Evolutionary conservation across 202 grass and related monocot species (phyloP), one percentile per base, ranked within the genome.

Genomic region (Cymbopogon flexuosus): DNA sequence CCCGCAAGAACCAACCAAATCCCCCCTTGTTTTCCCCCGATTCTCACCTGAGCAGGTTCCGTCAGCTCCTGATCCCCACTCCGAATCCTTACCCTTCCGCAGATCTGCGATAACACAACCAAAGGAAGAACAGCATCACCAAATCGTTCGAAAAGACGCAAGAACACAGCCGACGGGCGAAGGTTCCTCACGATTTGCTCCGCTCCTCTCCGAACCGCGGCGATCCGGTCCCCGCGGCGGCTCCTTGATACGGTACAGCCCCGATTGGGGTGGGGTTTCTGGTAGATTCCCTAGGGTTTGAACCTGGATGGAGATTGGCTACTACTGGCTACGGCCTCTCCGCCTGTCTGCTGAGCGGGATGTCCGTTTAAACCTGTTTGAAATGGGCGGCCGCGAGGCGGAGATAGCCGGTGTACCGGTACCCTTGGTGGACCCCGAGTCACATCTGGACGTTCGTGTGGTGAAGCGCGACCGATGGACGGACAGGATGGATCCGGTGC

Each of bases 21-120:
- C 15, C 6, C 11, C 6, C 4, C 8, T 2, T 29, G 43, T 5
- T 1, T 8, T 70, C 70, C 27, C 57, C 7, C 34, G 29, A 47
- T 33, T 8, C 69, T 69, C 64, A 84, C 81, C 86, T 56, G 33
- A 77, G 37, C 80, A 71, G 72, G 42, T 57, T 21, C 77, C 29
- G 43, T 13, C 43, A 11, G 22, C 62, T 64, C 54, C 70, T 22
- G 51, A 0, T 30, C 29, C 49, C 36, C 7, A 24, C n/a, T 13
- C 11, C 64, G n/a, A 45, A 57, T 75, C 35, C 81, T 62, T 45
- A 46, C 70, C 62, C 41, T 76, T 70, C 54, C 14, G 5, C 43
- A 42, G 70, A 75, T 64, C 86, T 88, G 70, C 35, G 24, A 65
- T 7, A 63, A 4, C 33, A 27, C 9, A 63, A 70, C 46, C 56